These are phyloP conservation scores for Tolypocladium sp. DNA, from an alignment of 2,329 filamentous ascomycete genomes.

Conservation along the genomic window DNA sequence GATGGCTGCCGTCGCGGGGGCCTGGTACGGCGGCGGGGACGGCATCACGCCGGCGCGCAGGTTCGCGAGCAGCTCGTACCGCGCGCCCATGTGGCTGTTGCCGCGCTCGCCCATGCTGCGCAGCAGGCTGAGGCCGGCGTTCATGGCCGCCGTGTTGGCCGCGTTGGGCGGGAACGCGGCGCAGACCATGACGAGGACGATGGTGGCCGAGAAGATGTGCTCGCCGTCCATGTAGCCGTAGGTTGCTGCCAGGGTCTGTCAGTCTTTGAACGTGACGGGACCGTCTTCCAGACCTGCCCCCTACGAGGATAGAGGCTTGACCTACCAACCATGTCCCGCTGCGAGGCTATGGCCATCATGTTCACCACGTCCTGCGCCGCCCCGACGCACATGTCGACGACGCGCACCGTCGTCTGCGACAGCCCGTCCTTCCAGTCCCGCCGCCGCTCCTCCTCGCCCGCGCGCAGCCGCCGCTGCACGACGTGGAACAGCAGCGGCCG, in stretches of 20 bases:
- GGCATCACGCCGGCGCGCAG: conserved; percentile 15
- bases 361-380: conserved; percentile 34
- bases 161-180: conserved; percentile 38
- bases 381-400: conserved; percentile 43
- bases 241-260: conserved; percentile 26
- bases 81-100: conserved; percentile 34
- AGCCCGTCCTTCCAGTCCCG: conserved; percentile 28
- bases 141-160: conserved; percentile 33
- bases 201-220: conserved; percentile 43
- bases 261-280: neutral
- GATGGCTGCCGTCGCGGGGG: neutral
- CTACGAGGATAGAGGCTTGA: too few species aligned
- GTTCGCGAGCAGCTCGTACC: conserved; percentile 17
- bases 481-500: conserved; percentile 44
- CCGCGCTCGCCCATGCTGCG: conserved; percentile 41
- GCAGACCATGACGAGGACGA: conserved; percentile 46
- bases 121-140: conserved; percentile 34
- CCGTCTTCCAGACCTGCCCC: too few species aligned
- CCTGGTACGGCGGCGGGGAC: neutral
- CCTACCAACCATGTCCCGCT: conserved; percentile 26
- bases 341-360: conserved; percentile 11
- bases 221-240: conserved; percentile 51
- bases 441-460: conserved; percentile 16
- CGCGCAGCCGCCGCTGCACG: conserved; percentile 35
- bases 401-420: conserved; percentile 34